phyloP scores from a whole-genome alignment of 352 stramenopile species.

The Globisporangium abappressorium region DNA sequence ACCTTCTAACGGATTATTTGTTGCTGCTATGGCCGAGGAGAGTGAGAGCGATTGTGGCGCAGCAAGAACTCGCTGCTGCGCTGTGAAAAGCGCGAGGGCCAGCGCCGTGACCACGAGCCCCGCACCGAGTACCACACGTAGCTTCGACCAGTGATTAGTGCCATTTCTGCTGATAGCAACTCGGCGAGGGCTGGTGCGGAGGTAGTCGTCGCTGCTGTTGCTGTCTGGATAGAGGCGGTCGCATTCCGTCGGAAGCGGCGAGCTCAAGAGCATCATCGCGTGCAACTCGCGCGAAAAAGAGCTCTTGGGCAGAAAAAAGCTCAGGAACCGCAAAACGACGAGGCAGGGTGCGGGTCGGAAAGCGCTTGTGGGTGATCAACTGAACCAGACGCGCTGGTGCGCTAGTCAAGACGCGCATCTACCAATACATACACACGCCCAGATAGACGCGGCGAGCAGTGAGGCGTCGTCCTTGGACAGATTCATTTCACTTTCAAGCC shows the following conservation, averaged over 20 bases:
- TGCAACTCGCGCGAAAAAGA: background rate
- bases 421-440: too few relatives aligned
- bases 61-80: background rate
- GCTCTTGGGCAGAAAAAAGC: background rate
- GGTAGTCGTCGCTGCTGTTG: background rate
- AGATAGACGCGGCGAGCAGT: too few relatives aligned
- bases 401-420: too few relatives aligned
- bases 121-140: background rate
- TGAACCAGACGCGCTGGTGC: too few relatives aligned
- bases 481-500: too few relatives aligned
- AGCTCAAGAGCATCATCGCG: constrained; percentile 6
- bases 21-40: background rate
- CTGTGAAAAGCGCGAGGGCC: background rate
- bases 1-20: background rate
- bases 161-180: background rate
- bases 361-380: background rate
- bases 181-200: too few relatives aligned
- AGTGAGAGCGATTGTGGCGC: constrained; percentile 3
- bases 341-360: background rate
- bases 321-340: background rate
- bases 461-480: too few relatives aligned
- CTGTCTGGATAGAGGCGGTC: constrained; percentile 1
- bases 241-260: background rate
- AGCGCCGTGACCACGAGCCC: background rate
- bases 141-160: background rate